These are phyloP conservation scores for Aspergillus nomiae DNA, from an alignment of 2,329 filamentous ascomycete genomes.

Conservation along the genomic window DNA sequence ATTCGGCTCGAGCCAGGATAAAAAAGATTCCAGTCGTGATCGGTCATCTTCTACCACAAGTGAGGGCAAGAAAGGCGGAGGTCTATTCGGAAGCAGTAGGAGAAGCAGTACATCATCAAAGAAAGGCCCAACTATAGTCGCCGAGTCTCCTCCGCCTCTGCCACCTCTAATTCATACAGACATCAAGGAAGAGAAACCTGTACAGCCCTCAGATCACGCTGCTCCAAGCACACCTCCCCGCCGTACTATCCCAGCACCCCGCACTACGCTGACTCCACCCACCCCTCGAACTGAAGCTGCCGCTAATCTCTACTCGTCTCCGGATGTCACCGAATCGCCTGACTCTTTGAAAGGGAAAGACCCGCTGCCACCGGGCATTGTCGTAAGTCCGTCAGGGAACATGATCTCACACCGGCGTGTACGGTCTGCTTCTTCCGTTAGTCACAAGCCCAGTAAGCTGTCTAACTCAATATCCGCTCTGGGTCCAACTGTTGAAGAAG, in stretches of 20 bases:
- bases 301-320: slow-evolving; percentile 33
- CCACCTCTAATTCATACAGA: slow-evolving; percentile 36
- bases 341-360: slow-evolving; percentile 36
- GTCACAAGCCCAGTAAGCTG: slow-evolving; percentile 76
- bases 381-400: slow-evolving; percentile 65
- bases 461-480: slow-evolving; percentile 74
- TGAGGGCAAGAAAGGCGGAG: slow-evolving; percentile 43
- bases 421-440: slow-evolving; percentile 56
- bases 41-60: slow-evolving; percentile 45
- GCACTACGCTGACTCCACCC: slow-evolving; percentile 64
- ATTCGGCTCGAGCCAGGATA: slow-evolving; percentile 57
- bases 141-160: slow-evolving; percentile 35
- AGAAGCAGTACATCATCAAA: slow-evolving; percentile 39
- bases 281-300: slow-evolving; percentile 52
- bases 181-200: slow-evolving; percentile 27
- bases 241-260: slow-evolving; percentile 35
- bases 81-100: slow-evolving; percentile 41
- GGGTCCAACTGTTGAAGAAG: slow-evolving; percentile 72
- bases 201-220: slow-evolving; percentile 25
- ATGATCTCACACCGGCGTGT: slow-evolving; percentile 73
- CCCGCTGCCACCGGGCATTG: slow-evolving; percentile 47
- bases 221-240: slow-evolving; percentile 36
- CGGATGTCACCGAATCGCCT: slow-evolving; percentile 40
- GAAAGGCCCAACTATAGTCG: slow-evolving; percentile 26
- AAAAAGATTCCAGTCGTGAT: slow-evolving; percentile 54